A percentile compares a stretch with the other conserved stretches of the same genome.
Conservation (phyloP, 805 yeast species). For the Cyberlindnera subsufficiens region DNA sequence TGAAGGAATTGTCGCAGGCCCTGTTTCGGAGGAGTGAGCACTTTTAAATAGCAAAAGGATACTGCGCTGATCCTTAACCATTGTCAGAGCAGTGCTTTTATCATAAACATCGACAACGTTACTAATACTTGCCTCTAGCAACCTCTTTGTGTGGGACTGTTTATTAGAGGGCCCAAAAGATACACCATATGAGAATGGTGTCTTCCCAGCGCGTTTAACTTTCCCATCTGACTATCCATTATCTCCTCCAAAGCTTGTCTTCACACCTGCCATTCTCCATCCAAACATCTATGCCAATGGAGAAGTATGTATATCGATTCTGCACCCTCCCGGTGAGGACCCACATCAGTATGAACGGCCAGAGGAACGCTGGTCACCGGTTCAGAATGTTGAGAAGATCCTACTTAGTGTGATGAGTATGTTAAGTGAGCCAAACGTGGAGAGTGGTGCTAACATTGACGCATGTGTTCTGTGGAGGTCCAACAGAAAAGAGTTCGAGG, state of each 20-base stretch:
- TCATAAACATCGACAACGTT: neutral
- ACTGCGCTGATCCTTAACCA: no score
- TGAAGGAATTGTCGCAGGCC: constrained; percentile 94
- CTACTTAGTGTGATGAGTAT: constrained; percentile 87
- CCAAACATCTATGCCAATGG: constrained; percentile 95
- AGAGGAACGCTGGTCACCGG: constrained; percentile 97
- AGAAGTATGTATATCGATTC: constrained; percentile 89
- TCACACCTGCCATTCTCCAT: constrained; percentile 79
- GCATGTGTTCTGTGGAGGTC: constrained; percentile 88
- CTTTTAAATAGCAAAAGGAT: neutral
- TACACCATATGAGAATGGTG: constrained; percentile 82
- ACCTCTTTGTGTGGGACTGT: constrained; percentile 80
- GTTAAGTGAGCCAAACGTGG: constrained; percentile 96
- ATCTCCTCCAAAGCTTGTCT: constrained; percentile 71
- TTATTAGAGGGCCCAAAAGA: constrained; percentile 77
- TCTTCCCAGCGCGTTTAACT: constrained; percentile 68
- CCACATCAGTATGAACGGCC: constrained; percentile 94
- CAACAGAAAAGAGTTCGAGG: constrained; percentile 60
- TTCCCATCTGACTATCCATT: constrained; percentile 82
- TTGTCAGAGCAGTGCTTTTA: no score
- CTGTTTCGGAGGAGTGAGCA: constrained; percentile 55
- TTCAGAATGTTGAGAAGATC: constrained; percentile 96
- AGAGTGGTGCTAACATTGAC: constrained; percentile 87
- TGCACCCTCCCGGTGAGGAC: constrained; percentile 96
- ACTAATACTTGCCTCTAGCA: constrained; percentile 16